Base-by-base conservation (phyloP, 345 rosid species). In the Eutrema japonicum region DNA sequence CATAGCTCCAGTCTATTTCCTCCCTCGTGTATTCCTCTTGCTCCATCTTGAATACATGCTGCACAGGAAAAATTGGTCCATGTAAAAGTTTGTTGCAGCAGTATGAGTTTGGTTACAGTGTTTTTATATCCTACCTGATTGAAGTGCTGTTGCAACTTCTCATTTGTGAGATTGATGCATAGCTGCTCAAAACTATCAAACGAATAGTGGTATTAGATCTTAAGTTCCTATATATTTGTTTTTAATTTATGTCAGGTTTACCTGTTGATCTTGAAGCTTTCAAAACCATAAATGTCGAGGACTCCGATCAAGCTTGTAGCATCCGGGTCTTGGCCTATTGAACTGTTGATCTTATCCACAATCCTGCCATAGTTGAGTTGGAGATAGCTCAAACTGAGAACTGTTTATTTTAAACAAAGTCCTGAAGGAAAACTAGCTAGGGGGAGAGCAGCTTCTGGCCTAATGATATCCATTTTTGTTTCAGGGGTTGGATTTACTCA, bases 1-100 rank as follows among this genome's bases (percentile, higher is more conserved):
- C 85, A 50, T 89, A 86, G 80, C 90, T 89, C 96, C 92, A 87
- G 75, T 89, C 67, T 13, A 89, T 89, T 72, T 86, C 90, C 71
- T 89, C 92, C 65, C 80, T 83, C 14, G 84, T 86, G 43, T 86
- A 89, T 40, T 87, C 90, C 60, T 89, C 96, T 77, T 85, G 90
- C 74, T 89, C 90, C 96, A 89, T 87, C 77, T 89, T 85, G 73
- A 89, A 87, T 11, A 89, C 96, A 73, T 89, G 92, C 89, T 89
- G 89, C 69, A 68, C 52, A 67, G 62, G 74, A 71, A 32, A 49
- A 40, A 8, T 7, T 60, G 43, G 54, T 71, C 54, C 48, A 55
- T 64, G 13, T 72, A 42, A 53, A 49, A 55, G 43, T 55, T 37
- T 66, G 50, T 58, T 63, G 51, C 18, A 78, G 51, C 18, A 78